Evolutionary conservation across 1,284 basidiomycete species (phyloP), one percentile per base, ranked within the genome.

Genomic region (Gomphus bonarii): DNA sequence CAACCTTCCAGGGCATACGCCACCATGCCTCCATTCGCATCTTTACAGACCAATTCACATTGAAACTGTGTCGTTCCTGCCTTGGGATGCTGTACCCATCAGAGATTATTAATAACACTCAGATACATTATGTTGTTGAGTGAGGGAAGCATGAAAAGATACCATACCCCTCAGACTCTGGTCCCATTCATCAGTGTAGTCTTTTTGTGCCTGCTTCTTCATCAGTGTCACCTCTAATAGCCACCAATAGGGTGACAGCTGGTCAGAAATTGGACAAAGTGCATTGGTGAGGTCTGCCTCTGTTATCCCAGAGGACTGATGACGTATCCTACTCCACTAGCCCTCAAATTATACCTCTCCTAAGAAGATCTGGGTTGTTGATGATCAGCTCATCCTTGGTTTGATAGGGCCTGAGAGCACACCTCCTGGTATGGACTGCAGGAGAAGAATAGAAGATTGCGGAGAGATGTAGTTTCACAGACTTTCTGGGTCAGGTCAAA

Each of bases 31-130:
- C 62, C 67, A 67, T 57, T 69, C 81, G 73, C 40, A 75, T 66
- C 63, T 76, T 74, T 36, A 84, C 82, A 11, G 73, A 69, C 4
- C 78, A 69, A 59, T 84, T 81, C 0, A 82, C 61, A 58, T 75
- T 68, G n/a, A n/a, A n/a, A n/a, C n/a, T 69, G 11, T 70, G 67
- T 0, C 62, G 62, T 1, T 57, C 48, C 57, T 75, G 73, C 54
- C 67, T 67, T 1, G 76, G 77, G 42, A 82, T 69, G 2, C 64
- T 62, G 35, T 81, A 71, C 3, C n/a, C n/a, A n/a, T n/a, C n/a
- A n/a, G n/a, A n/a, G n/a, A n/a, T n/a, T n/a, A n/a, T n/a, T n/a
- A n/a, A n/a, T n/a, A n/a, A n/a, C n/a, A n/a, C n/a, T n/a, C n/a
- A n/a, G n/a, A 33, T 10, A 33, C 31, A 33, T 33, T 4, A 5